Evolutionary conservation across 306 rosid species (phyloP).

Genomic region (Begonia peltatifolia): DNA sequence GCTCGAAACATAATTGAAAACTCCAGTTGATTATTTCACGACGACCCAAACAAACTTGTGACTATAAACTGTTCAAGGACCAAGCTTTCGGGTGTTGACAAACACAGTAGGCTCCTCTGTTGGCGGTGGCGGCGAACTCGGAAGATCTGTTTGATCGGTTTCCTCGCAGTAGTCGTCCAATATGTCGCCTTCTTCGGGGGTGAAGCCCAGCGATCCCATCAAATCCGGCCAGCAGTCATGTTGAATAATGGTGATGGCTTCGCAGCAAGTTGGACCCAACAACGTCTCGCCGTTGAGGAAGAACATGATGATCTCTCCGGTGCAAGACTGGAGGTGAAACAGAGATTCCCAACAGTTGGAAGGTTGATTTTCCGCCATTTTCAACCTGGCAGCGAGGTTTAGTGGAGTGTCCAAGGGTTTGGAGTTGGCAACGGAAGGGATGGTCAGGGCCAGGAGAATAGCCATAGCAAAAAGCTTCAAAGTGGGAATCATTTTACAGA

Average conservation of each 20-base stretch:
- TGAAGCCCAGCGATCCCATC: not conserved
- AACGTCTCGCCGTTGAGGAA: constrained; percentile 28
- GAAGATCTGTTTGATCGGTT: not conserved
- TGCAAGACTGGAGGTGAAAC: constrained; percentile 23
- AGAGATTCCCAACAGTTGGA: constrained; percentile 29
- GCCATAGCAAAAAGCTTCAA: not conserved
- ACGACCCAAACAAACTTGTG: no score
- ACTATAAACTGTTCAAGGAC: no score
- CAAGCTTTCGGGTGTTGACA: not conserved
- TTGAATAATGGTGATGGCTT: not conserved
- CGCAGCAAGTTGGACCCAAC: constrained; percentile 24
- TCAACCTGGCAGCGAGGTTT: constrained; percentile 11
- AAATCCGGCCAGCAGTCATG: constrained; percentile 1
- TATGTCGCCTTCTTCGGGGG: constrained; percentile 1
- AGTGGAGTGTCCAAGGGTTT: not conserved
- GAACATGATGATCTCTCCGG: constrained; percentile 21
- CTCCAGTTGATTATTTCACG: no score
- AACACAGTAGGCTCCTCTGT: not conserved
- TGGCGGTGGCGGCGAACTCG: not conserved
- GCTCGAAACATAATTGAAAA: no score
- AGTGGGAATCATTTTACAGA: not conserved
- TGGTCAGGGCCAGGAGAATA: not conserved
- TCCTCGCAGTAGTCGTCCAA: not conserved
- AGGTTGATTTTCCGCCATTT: constrained; percentile 7
- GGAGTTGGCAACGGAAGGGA: not conserved